Percentiles rank a stretch among this genome's conserved stretches.
Conservation (phyloP, 2,329 filamentous ascomycete genomes). For the Tolypocladium guangdongense region DNA sequence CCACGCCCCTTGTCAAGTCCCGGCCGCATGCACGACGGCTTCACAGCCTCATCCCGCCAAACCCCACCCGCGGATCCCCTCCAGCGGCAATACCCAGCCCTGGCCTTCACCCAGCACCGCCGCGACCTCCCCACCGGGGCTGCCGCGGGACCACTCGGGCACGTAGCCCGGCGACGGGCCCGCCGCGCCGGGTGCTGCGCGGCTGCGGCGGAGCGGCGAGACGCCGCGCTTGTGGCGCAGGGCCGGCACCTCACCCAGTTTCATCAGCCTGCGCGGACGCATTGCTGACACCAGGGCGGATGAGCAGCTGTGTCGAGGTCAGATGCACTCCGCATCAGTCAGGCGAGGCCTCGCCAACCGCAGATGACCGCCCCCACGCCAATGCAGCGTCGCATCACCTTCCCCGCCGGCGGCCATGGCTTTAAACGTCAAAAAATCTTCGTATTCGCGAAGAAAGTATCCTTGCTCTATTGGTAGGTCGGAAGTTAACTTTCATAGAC, state of each 20-base stretch:
- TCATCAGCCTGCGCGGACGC: not conserved
- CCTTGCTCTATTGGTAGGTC: conserved; percentile 9
- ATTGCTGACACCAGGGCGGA: not conserved
- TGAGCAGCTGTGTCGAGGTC: not conserved
- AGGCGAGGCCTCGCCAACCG: not conserved
- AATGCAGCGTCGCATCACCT: not conserved
- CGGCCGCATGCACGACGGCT: not conserved
- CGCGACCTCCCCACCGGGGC: not conserved
- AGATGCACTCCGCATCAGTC: not conserved
- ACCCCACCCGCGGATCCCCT: not conserved
- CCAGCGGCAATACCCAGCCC: not conserved
- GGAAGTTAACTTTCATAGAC: conserved; percentile 9
- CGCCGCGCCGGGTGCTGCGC: not conserved
- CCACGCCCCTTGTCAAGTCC: not conserved
- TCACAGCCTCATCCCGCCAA: no score
- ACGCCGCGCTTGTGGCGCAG: not conserved
- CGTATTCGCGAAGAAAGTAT: not conserved
- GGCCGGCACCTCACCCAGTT: not conserved
- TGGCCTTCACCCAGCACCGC: not conserved
- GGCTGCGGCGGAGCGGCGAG: not conserved
- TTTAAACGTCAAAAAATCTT: not conserved
- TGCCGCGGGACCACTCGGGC: conserved; percentile 5
- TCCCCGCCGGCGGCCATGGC: not conserved
- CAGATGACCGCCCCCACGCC: not conserved
- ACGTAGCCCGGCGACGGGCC: conserved; percentile 6